These are phyloP conservation scores for Fusarium dlaminii DNA, from an alignment of 2,329 filamentous ascomycete genomes.

Conservation along the genomic window DNA sequence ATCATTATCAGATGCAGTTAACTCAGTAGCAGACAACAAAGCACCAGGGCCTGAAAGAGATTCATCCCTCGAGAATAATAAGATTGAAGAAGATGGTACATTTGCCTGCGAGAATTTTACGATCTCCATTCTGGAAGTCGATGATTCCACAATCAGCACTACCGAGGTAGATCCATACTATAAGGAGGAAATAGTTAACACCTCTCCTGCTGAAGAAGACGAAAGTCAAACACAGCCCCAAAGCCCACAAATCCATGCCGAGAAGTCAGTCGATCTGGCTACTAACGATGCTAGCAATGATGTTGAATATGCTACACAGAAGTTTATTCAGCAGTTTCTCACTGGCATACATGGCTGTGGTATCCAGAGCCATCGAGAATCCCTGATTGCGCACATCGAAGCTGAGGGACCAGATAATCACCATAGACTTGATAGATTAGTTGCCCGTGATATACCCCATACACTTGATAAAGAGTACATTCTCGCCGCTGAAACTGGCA, in stretches of 20 bases:
- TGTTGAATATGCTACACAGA: slow-evolving; percentile 2
- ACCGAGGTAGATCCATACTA: no score
- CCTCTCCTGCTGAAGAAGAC: no score
- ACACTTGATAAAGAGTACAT: background rate
- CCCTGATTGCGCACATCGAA: background rate
- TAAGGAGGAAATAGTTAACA: no score
- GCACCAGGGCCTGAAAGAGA: no score
- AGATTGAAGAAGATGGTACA: no score
- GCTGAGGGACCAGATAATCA: background rate
- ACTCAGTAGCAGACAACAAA: no score
- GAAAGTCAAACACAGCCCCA: background rate
- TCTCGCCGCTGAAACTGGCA: background rate
- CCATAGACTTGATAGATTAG: background rate
- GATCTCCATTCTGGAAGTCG: no score
- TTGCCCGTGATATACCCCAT: background rate
- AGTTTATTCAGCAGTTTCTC: slow-evolving; percentile 3
- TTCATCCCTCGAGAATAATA: no score
- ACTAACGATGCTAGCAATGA: background rate
- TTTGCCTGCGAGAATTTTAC: no score
- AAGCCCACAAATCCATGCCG: background rate
- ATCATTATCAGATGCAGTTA: no score
- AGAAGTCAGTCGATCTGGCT: background rate
- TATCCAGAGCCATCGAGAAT: background rate
- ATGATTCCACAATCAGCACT: no score
- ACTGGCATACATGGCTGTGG: background rate